These are phyloP conservation scores for Globisporangium uncinulatum DNA, from an alignment of 352 stramenopile species.

Conservation along the genomic window DNA sequence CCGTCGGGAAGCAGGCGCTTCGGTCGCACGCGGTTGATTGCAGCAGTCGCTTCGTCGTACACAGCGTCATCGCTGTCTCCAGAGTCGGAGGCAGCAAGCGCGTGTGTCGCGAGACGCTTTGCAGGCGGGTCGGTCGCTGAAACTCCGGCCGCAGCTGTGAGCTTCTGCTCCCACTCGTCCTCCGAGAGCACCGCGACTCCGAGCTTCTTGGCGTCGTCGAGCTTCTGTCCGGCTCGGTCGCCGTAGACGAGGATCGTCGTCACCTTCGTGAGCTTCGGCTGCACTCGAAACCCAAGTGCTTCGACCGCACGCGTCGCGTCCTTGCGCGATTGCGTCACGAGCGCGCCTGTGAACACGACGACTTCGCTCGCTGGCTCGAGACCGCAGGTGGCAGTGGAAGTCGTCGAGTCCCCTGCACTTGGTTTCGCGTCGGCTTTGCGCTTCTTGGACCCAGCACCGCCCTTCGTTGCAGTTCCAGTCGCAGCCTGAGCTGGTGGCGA, in stretches of 20 bases:
- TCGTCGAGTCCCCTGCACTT: neutral
- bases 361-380: slow-evolving; percentile 5
- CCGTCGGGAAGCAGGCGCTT: slow-evolving; percentile 32
- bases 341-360: slow-evolving; percentile 52
- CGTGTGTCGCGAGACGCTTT: slow-evolving; percentile 13
- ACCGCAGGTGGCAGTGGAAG: neutral
- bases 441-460: slow-evolving; percentile 7
- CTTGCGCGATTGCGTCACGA: slow-evolving; percentile 26
- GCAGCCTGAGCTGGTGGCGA: neutral
- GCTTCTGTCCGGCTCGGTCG: slow-evolving; percentile 23
- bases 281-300: slow-evolving; percentile 22
- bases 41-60: slow-evolving; percentile 37
- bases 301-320: slow-evolving; percentile 20
- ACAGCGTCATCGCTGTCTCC: slow-evolving; percentile 11
- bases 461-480: neutral
- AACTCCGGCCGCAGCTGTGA: slow-evolving; percentile 1
- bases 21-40: slow-evolving; percentile 34
- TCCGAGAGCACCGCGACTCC: slow-evolving; percentile 22
- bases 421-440: slow-evolving; percentile 9
- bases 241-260: slow-evolving; percentile 30
- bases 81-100: neutral
- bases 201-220: slow-evolving; percentile 24
- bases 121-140: neutral
- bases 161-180: slow-evolving; percentile 27
- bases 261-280: slow-evolving; percentile 20